These are phyloP conservation scores for Scedosporium boydii DNA, from an alignment of 2,329 filamentous ascomycete species.

Conservation along the genomic window DNA sequence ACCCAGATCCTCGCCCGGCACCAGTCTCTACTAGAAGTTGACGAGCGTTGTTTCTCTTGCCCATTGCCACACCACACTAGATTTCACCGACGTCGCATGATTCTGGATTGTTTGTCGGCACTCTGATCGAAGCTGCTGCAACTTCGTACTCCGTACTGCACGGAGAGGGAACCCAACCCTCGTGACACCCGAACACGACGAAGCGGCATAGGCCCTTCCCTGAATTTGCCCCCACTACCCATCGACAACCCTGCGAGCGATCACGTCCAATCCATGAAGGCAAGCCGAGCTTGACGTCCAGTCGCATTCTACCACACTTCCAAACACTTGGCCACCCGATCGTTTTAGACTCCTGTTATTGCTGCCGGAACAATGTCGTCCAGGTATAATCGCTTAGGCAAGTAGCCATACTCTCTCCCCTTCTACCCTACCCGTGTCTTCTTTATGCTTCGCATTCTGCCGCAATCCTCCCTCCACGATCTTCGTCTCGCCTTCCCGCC, in stretches of 20 bases:
- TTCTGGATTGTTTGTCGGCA: neutral
- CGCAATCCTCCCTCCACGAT: neutral
- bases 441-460: slow-evolving; percentile 1
- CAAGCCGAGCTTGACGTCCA: slow-evolving; percentile 3
- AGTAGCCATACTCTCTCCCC: slow-evolving; percentile 4
- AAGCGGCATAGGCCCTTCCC: neutral
- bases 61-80: neutral
- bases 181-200: neutral
- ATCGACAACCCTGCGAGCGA: neutral
- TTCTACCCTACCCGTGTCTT: neutral
- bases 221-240: neutral
- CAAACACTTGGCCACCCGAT: neutral
- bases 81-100: neutral
- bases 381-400: slow-evolving; percentile 11
- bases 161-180: neutral
- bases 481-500: slow-evolving; percentile 2
- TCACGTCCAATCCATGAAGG: slow-evolving; percentile 2
- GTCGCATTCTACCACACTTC: neutral
- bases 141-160: neutral
- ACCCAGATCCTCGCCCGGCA: neutral
- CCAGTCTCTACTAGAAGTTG: neutral
- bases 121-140: neutral
- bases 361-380: slow-evolving; percentile 8
- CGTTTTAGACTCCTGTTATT: neutral
- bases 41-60: neutral